These are phyloP conservation scores for Raphanus sativus DNA, from an alignment of 345 rosid genomes.

Conservation along the genomic window DNA sequence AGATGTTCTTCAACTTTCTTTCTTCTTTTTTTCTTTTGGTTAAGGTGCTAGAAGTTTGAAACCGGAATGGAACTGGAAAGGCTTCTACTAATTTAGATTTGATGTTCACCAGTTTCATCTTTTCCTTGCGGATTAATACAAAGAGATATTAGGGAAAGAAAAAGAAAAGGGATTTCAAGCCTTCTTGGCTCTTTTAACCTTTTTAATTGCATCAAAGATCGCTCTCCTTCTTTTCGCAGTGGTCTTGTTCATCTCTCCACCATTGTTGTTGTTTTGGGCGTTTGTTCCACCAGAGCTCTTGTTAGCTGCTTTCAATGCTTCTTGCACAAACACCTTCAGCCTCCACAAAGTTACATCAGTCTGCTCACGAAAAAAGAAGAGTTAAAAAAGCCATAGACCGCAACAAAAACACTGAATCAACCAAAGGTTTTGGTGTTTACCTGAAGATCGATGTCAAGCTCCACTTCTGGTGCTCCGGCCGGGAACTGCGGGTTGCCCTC, in stretches of 20 bases:
- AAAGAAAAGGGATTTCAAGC: constrained; percentile 7
- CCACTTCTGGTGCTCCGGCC: constrained; percentile 62
- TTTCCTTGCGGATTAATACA: background rate
- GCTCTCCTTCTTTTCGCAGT: constrained; percentile 53
- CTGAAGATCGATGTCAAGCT: constrained; percentile 78
- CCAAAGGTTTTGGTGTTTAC: constrained; percentile 29
- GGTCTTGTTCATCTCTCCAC: constrained; percentile 42
- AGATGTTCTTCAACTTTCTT: background rate
- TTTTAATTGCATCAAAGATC: constrained; percentile 48
- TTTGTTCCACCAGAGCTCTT: constrained; percentile 41
- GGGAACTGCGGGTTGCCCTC: constrained; percentile 63
- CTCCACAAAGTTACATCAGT: constrained; percentile 71
- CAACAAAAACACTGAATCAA: background rate
- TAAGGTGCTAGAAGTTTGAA: background rate
- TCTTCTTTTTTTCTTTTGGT: background rate
- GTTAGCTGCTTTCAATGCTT: constrained; percentile 50
- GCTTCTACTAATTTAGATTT: background rate
- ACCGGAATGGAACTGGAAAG: constrained; percentile 2
- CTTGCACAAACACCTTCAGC: constrained; percentile 70
- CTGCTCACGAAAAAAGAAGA: constrained; percentile 32
- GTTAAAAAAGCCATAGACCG: background rate
- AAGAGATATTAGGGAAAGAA: background rate
- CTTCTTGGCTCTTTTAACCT: constrained; percentile 55
- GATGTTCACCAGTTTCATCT: constrained; percentile 28
- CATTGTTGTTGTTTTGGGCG: constrained; percentile 42